Percentiles rank a stretch among this genome's conserved stretches.
These are phyloP conservation scores for Aquilaria malaccensis DNA, from an alignment of 345 rosid genomes.

Conservation along the genomic window DNA sequence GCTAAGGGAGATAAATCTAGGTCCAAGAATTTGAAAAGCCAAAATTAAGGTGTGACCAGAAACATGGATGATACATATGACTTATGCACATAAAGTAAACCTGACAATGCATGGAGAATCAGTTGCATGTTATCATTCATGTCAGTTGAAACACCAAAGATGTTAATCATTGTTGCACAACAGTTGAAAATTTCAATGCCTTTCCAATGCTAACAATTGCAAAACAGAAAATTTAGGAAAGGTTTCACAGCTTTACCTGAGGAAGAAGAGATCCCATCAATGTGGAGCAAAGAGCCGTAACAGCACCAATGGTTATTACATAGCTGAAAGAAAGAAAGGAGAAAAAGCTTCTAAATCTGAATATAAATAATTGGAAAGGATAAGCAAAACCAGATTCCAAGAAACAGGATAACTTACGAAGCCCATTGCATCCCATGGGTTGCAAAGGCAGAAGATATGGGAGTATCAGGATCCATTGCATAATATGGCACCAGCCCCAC, in stretches of 20 bases:
- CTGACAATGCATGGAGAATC: background rate
- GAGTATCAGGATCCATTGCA: conserved; percentile 90
- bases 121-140: no score
- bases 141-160: background rate
- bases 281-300: conserved; percentile 84
- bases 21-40: no score
- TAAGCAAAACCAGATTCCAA: background rate
- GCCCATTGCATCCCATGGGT: conserved; percentile 90
- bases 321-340: conserved; percentile 38
- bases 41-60: no score
- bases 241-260: conserved; percentile 42
- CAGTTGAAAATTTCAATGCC: no score
- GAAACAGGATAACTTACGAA: conserved; percentile 46
- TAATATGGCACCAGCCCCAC: conserved; percentile 88
- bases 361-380: background rate
- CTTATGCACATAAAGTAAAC: background rate
- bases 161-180: no score
- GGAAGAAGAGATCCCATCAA: conserved; percentile 86
- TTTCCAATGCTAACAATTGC: no score
- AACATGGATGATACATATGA: no score
- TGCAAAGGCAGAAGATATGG: conserved; percentile 84
- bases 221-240: no score
- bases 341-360: background rate
- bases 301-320: conserved; percentile 71
- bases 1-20: no score